phyloP scores from a whole-genome alignment of 148 eudicot species.

The Talinum fruticosum region DNA sequence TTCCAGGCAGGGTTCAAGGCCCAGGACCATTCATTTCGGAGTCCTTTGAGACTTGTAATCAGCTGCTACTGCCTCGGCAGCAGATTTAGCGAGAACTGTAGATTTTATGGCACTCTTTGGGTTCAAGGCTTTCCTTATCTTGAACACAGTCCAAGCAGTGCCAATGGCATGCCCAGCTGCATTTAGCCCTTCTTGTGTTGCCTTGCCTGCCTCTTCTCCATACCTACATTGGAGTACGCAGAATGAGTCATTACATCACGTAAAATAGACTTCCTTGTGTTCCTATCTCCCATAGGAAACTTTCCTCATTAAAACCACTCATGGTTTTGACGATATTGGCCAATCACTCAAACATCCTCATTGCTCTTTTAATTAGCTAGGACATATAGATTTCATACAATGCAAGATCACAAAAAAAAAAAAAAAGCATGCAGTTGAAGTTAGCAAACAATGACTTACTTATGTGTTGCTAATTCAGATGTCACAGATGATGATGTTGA shows the following conservation, averaged over 20 bases:
- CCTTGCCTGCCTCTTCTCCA: constrained; percentile 88
- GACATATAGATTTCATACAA: background rate
- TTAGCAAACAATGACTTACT: constrained; percentile 33
- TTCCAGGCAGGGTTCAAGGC: constrained; percentile 6
- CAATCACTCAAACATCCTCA: background rate
- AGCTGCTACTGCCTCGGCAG: constrained; percentile 48
- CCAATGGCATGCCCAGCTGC: constrained; percentile 93
- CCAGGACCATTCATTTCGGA: constrained; percentile 29
- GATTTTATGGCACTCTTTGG: constrained; percentile 68
- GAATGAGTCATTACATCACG: background rate
- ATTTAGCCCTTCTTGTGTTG: constrained; percentile 70
- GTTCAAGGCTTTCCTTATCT: constrained; percentile 73
- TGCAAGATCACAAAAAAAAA: background rate
- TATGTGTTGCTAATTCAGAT: constrained; percentile 74
- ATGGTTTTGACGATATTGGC: background rate
- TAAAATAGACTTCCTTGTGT: background rate
- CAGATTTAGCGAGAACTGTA: constrained; percentile 47
- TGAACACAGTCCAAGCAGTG: constrained; percentile 87
- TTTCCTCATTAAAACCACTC: background rate
- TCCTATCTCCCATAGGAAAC: background rate
- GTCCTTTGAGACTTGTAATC: constrained; percentile 43
- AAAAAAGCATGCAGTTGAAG: background rate
- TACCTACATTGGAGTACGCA: constrained; percentile 42
- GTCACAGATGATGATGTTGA: constrained; percentile 86
- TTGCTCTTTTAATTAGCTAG: background rate